Evolutionary conservation across 805 yeast genomes (phyloP).

Genomic region (Lachancea mirantina): DNA sequence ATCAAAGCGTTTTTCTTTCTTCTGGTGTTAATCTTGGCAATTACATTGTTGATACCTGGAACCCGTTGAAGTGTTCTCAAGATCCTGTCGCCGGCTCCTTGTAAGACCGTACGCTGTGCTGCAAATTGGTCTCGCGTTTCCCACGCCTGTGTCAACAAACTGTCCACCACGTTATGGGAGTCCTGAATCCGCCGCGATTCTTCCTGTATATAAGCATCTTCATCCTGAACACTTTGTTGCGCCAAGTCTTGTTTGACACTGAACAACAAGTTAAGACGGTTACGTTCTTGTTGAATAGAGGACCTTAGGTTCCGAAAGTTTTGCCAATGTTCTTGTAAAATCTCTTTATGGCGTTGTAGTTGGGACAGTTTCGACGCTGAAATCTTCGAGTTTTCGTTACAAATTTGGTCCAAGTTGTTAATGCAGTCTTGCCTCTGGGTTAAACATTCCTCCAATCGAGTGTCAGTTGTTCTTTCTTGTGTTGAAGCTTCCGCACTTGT

Average conservation of each 20-base stretch:
- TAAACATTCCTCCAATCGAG: constrained; percentile 45
- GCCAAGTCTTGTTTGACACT: constrained; percentile 77
- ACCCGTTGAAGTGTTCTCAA: constrained; percentile 55
- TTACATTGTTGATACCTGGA: constrained; percentile 76
- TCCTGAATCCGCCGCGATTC: constrained; percentile 69
- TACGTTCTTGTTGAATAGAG: constrained; percentile 64
- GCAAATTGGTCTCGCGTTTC: constrained; percentile 81
- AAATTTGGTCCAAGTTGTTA: constrained; percentile 42
- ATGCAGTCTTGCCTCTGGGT: constrained; percentile 49
- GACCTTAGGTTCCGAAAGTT: constrained; percentile 54
- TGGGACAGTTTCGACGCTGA: constrained; percentile 76
- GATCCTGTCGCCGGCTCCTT: constrained; percentile 56
- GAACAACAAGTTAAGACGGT: constrained; percentile 63
- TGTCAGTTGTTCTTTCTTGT: constrained; percentile 41
- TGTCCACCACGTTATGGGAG: constrained; percentile 70
- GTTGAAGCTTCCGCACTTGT: constrained; percentile 41
- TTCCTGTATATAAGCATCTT: constrained; percentile 67
- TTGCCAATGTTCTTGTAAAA: constrained; percentile 58
- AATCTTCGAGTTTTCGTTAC: constrained; percentile 49
- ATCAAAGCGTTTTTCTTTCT: constrained; percentile 82
- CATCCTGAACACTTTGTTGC: constrained; percentile 46
- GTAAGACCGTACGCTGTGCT: constrained; percentile 60
- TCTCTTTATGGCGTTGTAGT: constrained; percentile 73
- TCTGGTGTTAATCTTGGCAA: constrained; percentile 77
- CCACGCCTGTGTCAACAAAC: constrained; percentile 74